These are phyloP conservation scores for Logfia minima DNA, from an alignment of 129 eudicot species.

Conservation along the genomic window DNA sequence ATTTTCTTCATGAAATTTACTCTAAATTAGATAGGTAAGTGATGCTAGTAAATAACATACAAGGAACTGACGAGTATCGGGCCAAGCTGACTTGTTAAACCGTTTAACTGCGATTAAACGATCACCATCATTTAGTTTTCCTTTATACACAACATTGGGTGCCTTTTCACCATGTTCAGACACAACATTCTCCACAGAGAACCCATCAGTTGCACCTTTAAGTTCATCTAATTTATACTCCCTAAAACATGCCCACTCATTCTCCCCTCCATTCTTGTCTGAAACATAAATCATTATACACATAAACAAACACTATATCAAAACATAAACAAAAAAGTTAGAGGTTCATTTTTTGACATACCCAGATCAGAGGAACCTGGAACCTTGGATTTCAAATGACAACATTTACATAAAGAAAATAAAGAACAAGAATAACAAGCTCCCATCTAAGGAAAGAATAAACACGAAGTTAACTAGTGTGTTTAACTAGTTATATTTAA, in stretches of 20 bases:
- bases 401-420: slow-evolving; percentile 45
- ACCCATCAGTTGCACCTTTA: slow-evolving; percentile 14
- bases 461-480: not conserved
- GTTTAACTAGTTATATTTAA: not conserved
- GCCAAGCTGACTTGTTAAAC: slow-evolving; percentile 18
- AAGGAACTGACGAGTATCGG: slow-evolving; percentile 13
- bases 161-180: slow-evolving; percentile 10
- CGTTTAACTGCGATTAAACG: slow-evolving; percentile 18
- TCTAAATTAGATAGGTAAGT: too few relatives aligned
- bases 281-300: too few relatives aligned
- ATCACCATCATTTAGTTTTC: slow-evolving; percentile 12
- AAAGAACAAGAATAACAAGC: slow-evolving; percentile 44
- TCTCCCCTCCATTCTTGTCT: too few relatives aligned
- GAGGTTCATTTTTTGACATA: slow-evolving; percentile 25
- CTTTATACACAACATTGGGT: slow-evolving; percentile 17
- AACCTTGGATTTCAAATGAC: slow-evolving; percentile 38
- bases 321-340: not conserved
- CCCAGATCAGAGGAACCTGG: slow-evolving; percentile 58
- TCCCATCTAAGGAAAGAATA: slow-evolving; percentile 38
- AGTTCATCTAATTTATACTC: slow-evolving; percentile 12
- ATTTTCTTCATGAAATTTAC: too few relatives aligned
- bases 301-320: not conserved
- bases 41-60: not conserved
- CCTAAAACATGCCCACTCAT: not conserved
- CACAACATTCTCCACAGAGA: slow-evolving; percentile 13